A percentile compares a stretch with the other conserved stretches of the same genome.
These are phyloP conservation scores for Diplodia seriata DNA, from an alignment of 2,329 filamentous ascomycete genomes.

Conservation along the genomic window DNA sequence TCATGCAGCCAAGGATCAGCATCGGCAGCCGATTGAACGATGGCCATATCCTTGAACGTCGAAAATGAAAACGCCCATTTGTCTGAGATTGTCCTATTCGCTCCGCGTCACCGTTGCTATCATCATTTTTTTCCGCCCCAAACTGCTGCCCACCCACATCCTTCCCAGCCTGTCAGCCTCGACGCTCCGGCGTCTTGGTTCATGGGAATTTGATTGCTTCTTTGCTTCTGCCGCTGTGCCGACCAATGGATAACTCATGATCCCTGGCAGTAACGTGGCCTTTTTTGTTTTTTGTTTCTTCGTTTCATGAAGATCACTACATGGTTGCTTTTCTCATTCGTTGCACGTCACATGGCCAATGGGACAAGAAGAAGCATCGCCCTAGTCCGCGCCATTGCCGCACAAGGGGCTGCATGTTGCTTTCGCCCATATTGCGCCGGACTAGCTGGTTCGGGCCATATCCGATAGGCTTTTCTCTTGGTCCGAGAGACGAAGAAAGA, in stretches of 20 bases:
- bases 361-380: neutral
- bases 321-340: neutral
- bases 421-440: neutral
- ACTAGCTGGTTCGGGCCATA: neutral
- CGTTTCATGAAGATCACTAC: neutral
- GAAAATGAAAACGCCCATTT: neutral
- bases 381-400: neutral
- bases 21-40: neutral
- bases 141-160: no score
- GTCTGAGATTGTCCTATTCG: neutral
- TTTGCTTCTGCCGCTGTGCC: neutral
- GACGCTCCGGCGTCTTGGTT: constrained; percentile 1
- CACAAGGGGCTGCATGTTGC: neutral
- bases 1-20: neutral
- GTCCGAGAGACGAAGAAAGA: neutral
- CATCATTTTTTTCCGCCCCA: no score
- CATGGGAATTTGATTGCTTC: neutral
- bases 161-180: neutral
- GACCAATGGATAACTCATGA: neutral
- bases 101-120: neutral
- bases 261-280: neutral
- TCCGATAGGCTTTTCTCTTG: neutral
- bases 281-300: neutral
- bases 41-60: no score
- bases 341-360: neutral